These are phyloP conservation scores for Emydomyces testavorans DNA, from an alignment of 2,329 filamentous ascomycete species.

Conservation along the genomic window DNA sequence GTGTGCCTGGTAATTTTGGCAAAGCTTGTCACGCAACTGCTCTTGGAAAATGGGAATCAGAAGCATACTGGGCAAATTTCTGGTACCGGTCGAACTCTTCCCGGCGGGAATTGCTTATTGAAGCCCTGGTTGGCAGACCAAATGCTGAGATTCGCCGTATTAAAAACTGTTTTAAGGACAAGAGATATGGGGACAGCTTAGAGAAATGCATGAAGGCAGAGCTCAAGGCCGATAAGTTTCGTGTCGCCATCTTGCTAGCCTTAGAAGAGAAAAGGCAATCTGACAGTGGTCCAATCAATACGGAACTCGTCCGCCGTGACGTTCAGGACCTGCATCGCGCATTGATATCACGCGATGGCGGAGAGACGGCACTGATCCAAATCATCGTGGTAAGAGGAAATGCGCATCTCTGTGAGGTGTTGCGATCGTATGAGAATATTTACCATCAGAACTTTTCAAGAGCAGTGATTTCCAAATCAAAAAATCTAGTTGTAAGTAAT, in stretches of 20 bases:
- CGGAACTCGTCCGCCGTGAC: slow-evolving; percentile 55
- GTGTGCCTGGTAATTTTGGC: slow-evolving; percentile 52
- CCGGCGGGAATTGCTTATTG: slow-evolving; percentile 79
- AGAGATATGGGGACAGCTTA: slow-evolving; percentile 75
- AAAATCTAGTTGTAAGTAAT: slow-evolving; percentile 74
- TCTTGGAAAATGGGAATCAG: slow-evolving; percentile 79
- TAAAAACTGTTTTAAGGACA: slow-evolving; percentile 80
- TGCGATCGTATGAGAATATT: slow-evolving; percentile 61
- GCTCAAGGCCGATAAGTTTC: slow-evolving; percentile 92
- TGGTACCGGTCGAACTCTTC: slow-evolving; percentile 87
- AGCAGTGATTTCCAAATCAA: slow-evolving; percentile 76
- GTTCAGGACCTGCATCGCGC: slow-evolving; percentile 61
- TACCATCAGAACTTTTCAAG: slow-evolving; percentile 74
- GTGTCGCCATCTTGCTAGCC: slow-evolving; percentile 70
- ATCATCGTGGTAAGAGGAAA: slow-evolving; percentile 75
- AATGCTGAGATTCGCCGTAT: slow-evolving; percentile 81
- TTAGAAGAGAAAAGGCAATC: slow-evolving; percentile 77
- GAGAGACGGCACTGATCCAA: slow-evolving; percentile 75
- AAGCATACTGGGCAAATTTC: slow-evolving; percentile 96
- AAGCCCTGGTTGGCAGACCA: slow-evolving; percentile 77
- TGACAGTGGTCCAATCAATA: slow-evolving; percentile 58
- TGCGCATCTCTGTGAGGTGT: slow-evolving; percentile 65
- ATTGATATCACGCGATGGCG: slow-evolving; percentile 59
- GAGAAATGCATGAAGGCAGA: slow-evolving; percentile 81
- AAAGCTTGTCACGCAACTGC: slow-evolving; percentile 87